Base-by-base conservation (phyloP, 139 green algal genomes). In the Tetraselmis chui region DNA sequence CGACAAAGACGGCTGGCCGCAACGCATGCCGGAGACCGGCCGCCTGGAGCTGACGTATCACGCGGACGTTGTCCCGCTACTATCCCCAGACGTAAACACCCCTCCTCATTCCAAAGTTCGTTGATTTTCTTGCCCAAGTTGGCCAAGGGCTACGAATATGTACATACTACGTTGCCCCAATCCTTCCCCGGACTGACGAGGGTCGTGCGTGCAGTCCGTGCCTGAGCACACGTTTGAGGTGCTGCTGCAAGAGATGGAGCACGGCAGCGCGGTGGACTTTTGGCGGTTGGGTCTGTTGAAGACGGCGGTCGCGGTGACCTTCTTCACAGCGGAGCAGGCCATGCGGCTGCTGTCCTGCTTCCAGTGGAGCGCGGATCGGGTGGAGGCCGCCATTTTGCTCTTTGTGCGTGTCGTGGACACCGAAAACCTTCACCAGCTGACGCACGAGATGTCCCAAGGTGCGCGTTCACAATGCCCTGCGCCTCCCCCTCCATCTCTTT, bases 271-370 rank as follows among this genome's bases (percentile, higher is more conserved):
- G 74, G n/a, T 28, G 26, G 74, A 77, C n/a, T 28, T 28, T 2
- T 77, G 74, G 74, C 74, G 74, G 5, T 25, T 77, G 74, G 74
- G 74, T 2, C 74, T 77, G 74, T 22, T 77, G 23, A 77, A 77
- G 74, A 29, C n/a, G 74, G 26, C n/a, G 26, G n/a, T 23, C 74
- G 18, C 5, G 5, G n/a, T 28, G 26, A 28, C 2, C 74, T 77
- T 31, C 74, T 77, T 77, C 74, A 77, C 74, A 28, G 74, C 18
- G 74, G 74, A 28, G 74, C 74, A 77, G 45, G 45, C 45, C 5
- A 18, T 67, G 45, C 5, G 45, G 11, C 5, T 18, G 11, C 45
- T 67, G 45, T 18, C 5, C 11, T 22, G 5, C 74, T 77, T 77
- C 74, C 26, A 77, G 18, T 77, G 74, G 74, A 29, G 74, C 26